Percentiles rank a stretch among this genome's conserved stretches.
Evolutionary conservation across 176 grass and related monocot genomes (phyloP).

Genomic region (Stipa capillata): DNA sequence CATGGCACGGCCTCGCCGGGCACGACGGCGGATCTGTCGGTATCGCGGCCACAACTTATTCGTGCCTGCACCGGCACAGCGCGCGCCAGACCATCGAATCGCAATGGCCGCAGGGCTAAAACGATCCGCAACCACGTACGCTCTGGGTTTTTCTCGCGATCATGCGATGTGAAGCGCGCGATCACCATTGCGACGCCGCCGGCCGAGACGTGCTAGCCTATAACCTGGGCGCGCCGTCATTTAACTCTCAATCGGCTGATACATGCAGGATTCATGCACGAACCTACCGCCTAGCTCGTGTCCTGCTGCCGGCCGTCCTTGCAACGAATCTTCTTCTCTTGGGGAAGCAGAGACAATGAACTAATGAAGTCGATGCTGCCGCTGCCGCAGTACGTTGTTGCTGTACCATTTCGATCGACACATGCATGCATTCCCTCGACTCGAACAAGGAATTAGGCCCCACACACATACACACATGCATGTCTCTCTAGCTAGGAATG

Average conservation of each 20-base stretch:
- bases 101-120: background rate
- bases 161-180: background rate
- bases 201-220: slow-evolving; percentile 6
- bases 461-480: too few relatives aligned
- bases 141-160: background rate
- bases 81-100: background rate
- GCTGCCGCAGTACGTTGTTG: background rate
- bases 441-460: background rate
- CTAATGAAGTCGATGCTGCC: background rate
- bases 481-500: background rate
- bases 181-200: background rate
- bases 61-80: background rate
- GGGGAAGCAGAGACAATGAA: background rate
- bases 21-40: too few relatives aligned
- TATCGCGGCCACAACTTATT: too few relatives aligned
- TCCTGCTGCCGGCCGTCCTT: slow-evolving; percentile 1
- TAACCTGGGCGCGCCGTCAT: slow-evolving; percentile 2
- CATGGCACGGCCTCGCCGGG: too few relatives aligned
- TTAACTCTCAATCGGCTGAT: background rate
- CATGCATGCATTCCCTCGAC: background rate
- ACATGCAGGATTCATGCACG: slow-evolving; percentile 5
- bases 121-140: background rate
- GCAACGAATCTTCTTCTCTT: slow-evolving; percentile 8
- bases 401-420: background rate
- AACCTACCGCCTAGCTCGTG: slow-evolving; percentile 25